Conservation (phyloP, 176 grass and related monocot species). For the Secale cereale region DNA sequence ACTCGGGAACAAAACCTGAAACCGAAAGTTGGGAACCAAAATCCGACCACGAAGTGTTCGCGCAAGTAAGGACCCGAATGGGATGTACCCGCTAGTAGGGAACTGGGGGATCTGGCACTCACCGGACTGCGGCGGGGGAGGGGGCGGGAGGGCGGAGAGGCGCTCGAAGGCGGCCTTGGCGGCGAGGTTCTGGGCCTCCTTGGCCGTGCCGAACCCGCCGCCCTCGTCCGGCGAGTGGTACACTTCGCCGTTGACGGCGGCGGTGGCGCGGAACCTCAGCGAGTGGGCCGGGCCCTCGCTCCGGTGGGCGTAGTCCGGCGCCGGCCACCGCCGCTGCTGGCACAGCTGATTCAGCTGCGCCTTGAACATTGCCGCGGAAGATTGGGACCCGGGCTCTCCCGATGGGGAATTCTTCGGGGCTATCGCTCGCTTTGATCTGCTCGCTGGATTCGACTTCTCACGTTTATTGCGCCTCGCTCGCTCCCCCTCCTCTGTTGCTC, state of each 20-base stretch:
- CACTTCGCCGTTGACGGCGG: conserved; percentile 41
- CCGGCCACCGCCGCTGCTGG: conserved; percentile 57
- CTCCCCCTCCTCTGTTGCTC: too few relatives aligned
- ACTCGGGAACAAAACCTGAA: background rate
- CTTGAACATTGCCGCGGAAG: conserved; percentile 53
- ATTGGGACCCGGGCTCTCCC: background rate
- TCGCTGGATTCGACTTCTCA: background rate
- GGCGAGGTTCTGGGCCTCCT: conserved; percentile 68
- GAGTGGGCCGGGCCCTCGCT: conserved; percentile 32
- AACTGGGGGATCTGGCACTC: background rate
- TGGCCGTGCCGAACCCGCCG: conserved; percentile 49
- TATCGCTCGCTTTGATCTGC: background rate
- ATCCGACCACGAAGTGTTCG: background rate
- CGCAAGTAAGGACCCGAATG: background rate
- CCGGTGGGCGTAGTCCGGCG: conserved; percentile 45
- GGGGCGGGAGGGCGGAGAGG: conserved; percentile 29
- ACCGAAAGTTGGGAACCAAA: background rate
- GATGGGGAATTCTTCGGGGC: background rate
- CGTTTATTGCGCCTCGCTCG: background rate
- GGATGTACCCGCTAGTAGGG: background rate
- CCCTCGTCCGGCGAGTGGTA: background rate
- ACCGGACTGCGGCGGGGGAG: conserved; percentile 14
- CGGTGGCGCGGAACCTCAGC: conserved; percentile 49
- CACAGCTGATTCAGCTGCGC: conserved; percentile 61
- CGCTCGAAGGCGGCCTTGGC: conserved; percentile 56